Base-by-base conservation (phyloP, 1,139 yeast genomes). In the Magnusiomyces suaveolens region DNA sequence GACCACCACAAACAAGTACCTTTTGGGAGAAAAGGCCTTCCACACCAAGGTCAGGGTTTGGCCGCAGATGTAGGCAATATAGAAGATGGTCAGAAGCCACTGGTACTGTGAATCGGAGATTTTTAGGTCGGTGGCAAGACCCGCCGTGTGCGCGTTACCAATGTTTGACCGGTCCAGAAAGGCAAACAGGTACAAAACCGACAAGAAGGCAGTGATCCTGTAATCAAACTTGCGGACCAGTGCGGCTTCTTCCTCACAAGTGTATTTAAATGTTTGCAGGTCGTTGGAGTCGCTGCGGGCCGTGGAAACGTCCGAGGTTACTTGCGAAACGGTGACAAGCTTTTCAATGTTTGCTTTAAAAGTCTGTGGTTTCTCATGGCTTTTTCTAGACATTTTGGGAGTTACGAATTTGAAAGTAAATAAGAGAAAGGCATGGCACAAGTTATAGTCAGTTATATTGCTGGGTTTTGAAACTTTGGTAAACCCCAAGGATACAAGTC, bases 81-180 rank as follows among this genome's bases (percentile, higher is more conserved):
- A 62, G 49, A 58, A 62, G 50, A 59, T 54, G 23, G 60, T 60
- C 16, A 62, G 53, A 23, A 60, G 48, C 53, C 59, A 58, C 26
- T 53, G 55, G 60, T 70, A 70, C 58, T 72, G 69, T 51, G 74
- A 66, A 14, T 79, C 78, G 16, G 69, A 56, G 67, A 80, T 66
- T 14, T 68, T 62, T 48, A 79, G 63, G 53, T 75, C 80, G 51
- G 72, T 74, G 57, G 70, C 67, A 75, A 80, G 71, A 1, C 82
- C 82, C 1, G 79, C 75, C 6, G 77, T 78, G 60, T 76, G 75
- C 2, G 83, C 82, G 56, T 76, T 75, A 21, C 75, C 68, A 51
- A 79, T 66, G 62, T 79, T 79, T 24, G 75, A 68, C 54, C 79
- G 67, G 62, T 78, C 82, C 39, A 62, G 56, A 46, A 59, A 64